phyloP scores from a whole-genome alignment of 208 protist genomes.

The Trypanosoma melophagium region DNA sequence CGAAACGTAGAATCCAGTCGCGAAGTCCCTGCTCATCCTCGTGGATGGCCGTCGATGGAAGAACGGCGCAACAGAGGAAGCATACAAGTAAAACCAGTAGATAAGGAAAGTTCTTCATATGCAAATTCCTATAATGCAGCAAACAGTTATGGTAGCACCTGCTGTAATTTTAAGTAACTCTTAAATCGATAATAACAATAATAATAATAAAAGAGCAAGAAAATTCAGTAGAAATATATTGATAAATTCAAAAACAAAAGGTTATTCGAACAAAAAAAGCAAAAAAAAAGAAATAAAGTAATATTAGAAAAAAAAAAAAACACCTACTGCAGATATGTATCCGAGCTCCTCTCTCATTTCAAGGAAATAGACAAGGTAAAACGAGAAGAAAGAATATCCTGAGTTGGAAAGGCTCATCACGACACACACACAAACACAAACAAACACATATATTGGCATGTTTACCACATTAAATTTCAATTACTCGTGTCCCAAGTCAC shows the following conservation, averaged over 20 bases:
- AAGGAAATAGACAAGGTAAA: neutral
- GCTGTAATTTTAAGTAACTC: too few relatives aligned
- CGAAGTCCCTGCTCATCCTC: slow-evolving; percentile 85
- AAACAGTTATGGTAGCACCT: too few relatives aligned
- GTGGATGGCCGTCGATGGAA: slow-evolving; percentile 57
- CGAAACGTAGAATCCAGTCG: slow-evolving; percentile 78
- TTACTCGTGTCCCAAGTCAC: neutral
- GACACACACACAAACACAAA: slow-evolving; percentile 8
- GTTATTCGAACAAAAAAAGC: slow-evolving; percentile 1
- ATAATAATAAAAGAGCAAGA: neutral
- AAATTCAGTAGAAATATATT: too few relatives aligned
- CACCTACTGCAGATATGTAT: too few relatives aligned
- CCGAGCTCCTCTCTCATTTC: too few relatives aligned
- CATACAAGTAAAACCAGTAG: neutral
- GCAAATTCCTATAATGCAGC: too few relatives aligned
- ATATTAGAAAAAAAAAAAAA: slow-evolving; percentile 4
- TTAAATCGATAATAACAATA: neutral
- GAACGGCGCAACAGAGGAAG: slow-evolving; percentile 18
- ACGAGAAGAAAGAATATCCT: neutral
- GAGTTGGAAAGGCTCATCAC: too few relatives aligned
- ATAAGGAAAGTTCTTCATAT: neutral
- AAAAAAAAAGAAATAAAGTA: slow-evolving; percentile 10
- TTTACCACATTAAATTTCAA: neutral
- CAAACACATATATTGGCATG: neutral
- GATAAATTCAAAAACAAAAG: neutral